These are phyloP conservation scores for Cardamine resedifolia DNA, from an alignment of 345 rosid species.

Conservation along the genomic window DNA sequence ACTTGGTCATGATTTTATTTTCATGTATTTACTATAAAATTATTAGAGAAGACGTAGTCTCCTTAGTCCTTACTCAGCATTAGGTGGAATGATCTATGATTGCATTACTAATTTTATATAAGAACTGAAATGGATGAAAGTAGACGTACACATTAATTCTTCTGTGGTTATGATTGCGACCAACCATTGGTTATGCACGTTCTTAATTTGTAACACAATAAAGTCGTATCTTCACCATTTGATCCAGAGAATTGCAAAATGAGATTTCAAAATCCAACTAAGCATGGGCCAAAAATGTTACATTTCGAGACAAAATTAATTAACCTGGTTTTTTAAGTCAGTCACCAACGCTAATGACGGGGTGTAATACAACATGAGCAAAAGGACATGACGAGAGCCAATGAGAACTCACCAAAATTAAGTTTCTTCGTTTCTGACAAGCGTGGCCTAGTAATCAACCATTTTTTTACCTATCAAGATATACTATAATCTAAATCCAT, in stretches of 20 bases:
- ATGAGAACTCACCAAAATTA: not conserved
- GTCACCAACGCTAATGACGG: not conserved
- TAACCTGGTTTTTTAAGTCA: not conserved
- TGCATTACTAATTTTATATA: not conserved
- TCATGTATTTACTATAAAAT: not conserved
- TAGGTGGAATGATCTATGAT: not conserved
- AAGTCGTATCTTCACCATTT: not conserved
- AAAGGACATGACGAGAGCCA: not conserved
- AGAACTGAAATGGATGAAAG: not conserved
- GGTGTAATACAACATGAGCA: not conserved
- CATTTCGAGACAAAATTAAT: not conserved
- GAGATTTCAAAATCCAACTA: conserved; percentile 13
- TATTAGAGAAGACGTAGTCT: conserved; percentile 14
- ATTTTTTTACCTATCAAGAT: not conserved
- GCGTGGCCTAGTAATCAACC: not conserved
- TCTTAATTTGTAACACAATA: conserved; percentile 8
- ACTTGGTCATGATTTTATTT: not conserved
- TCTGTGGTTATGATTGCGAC: conserved; percentile 6
- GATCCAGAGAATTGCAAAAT: not conserved
- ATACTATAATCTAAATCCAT: not conserved
- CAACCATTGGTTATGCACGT: conserved; percentile 13
- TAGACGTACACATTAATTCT: not conserved
- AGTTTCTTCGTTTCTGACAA: not conserved
- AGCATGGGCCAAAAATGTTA: not conserved
- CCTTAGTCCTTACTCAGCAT: not conserved